These are phyloP conservation scores for Fusarium sororula DNA, from an alignment of 2,329 filamentous ascomycete species.

Conservation along the genomic window DNA sequence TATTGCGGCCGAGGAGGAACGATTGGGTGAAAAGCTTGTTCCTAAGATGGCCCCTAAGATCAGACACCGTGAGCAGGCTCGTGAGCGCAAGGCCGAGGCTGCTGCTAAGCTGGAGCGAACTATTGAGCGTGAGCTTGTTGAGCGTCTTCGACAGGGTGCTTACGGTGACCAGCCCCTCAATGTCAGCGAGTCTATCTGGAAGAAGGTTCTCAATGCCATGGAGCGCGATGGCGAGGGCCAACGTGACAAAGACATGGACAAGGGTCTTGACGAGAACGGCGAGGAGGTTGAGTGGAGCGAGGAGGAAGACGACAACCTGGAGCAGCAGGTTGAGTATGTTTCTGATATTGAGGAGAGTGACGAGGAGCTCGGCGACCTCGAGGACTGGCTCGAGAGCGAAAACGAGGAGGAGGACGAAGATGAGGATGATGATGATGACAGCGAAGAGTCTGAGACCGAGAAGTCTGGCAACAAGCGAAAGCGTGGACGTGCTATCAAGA, in stretches of 20 bases:
- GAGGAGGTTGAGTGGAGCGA: constrained; percentile 74
- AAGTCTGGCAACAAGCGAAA: constrained; percentile 66
- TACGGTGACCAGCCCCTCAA: constrained; percentile 96
- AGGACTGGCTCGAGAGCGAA: constrained; percentile 90
- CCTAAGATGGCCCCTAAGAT: constrained; percentile 93
- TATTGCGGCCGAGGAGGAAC: constrained; percentile 87
- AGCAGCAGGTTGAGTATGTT: constrained; percentile 88
- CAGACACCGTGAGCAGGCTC: constrained; percentile 75
- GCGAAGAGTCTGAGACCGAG: constrained; percentile 65
- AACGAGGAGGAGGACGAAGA: constrained; percentile 68
- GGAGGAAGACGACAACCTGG: constrained; percentile 76
- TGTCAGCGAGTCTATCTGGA: constrained; percentile 95
- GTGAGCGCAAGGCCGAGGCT: constrained; percentile 79
- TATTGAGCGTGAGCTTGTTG: constrained; percentile 94
- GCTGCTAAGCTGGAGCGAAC: constrained; percentile 94
- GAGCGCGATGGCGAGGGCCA: constrained; percentile 86
- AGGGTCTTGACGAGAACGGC: constrained; percentile 83
- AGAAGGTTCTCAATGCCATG: constrained; percentile 91
- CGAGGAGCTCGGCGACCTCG: constrained; percentile 80
- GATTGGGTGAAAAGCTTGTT: constrained; percentile 87
- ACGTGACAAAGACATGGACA: constrained; percentile 87
- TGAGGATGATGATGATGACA: constrained; percentile 63
- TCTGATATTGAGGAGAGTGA: constrained; percentile 89
- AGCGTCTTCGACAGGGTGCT: constrained; percentile 87
- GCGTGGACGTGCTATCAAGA: constrained; percentile 58